Percentiles rank a stretch among this genome's conserved stretches.
Evolutionary conservation across 2,329 filamentous ascomycete genomes (phyloP).

Genomic region (Ophidiomyces ophidiicola): DNA sequence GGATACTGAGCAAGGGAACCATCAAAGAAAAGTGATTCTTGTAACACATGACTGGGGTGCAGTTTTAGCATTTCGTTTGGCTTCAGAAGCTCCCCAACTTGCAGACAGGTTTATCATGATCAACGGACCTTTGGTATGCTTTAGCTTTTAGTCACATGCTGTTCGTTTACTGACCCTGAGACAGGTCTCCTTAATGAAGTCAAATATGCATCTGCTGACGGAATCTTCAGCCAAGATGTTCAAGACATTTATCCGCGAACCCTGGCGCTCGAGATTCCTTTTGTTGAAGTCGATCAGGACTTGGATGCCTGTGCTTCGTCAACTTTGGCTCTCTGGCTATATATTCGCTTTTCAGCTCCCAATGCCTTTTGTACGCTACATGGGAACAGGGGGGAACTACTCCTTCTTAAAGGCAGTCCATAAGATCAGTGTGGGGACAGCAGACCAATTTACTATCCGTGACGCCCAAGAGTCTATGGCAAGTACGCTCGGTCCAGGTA

Average conservation of each 20-base stretch:
- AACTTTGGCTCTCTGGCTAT: constrained; percentile 42
- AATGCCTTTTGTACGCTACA: constrained; percentile 31
- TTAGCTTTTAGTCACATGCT: not conserved
- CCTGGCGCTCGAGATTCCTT: constrained; percentile 34
- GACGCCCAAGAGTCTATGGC: constrained; percentile 40
- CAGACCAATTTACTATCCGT: constrained; percentile 22
- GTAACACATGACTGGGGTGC: constrained; percentile 47
- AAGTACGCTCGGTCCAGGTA: constrained; percentile 40
- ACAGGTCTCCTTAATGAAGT: constrained; percentile 32
- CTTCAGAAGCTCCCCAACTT: constrained; percentile 45
- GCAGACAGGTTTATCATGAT: constrained; percentile 45
- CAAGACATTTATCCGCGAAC: constrained; percentile 36
- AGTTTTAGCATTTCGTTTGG: constrained; percentile 42
- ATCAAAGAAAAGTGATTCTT: constrained; percentile 37
- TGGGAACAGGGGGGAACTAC: constrained; percentile 40
- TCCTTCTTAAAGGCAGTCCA: constrained; percentile 38
- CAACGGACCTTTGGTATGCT: constrained; percentile 42
- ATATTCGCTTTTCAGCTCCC: constrained; percentile 45
- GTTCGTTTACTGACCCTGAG: not conserved
- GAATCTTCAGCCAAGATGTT: constrained; percentile 40
- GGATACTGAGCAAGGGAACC: constrained; percentile 18
- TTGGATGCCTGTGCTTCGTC: constrained; percentile 38
- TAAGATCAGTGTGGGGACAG: constrained; percentile 26
- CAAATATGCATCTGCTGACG: constrained; percentile 33
- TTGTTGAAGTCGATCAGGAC: constrained; percentile 35